These are phyloP conservation scores for Sporobolomyces roseus DNA, from an alignment of 768 basidiomycete species.

Conservation along the genomic window DNA sequence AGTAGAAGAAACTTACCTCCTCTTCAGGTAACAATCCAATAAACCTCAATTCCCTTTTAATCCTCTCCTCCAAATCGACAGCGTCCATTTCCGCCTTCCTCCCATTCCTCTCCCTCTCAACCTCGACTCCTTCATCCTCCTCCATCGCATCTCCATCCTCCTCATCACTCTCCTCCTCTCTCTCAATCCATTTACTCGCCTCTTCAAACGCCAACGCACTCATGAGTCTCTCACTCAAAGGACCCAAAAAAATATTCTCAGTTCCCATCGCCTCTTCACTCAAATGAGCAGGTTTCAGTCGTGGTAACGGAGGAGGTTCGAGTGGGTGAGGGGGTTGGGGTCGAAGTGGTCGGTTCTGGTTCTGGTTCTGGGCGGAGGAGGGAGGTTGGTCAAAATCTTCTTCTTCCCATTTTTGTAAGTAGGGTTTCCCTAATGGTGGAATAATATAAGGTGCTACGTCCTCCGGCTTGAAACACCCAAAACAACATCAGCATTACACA, in stretches of 20 bases:
- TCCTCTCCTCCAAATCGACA: conserved; percentile 50
- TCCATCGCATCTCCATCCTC: neutral
- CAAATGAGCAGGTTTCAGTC: conserved; percentile 62
- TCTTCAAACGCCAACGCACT: conserved; percentile 43
- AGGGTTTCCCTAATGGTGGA: conserved; percentile 82
- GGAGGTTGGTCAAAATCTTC: conserved; percentile 57
- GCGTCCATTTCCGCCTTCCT: conserved; percentile 47
- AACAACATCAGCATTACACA: neutral
- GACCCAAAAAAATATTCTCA: conserved; percentile 38
- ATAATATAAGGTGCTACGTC: conserved; percentile 81
- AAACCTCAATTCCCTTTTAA: conserved; percentile 51
- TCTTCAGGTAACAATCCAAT: conserved; percentile 51
- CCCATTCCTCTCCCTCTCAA: neutral
- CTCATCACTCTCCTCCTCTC: neutral
- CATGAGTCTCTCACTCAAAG: conserved; percentile 40
- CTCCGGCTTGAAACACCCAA: conserved; percentile 53
- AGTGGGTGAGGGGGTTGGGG: conserved; percentile 10
- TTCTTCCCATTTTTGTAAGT: conserved; percentile 88
- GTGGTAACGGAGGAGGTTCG: conserved; percentile 22
- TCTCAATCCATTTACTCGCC: neutral
- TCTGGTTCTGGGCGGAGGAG: neutral
- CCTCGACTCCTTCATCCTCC: neutral
- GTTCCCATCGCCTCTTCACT: conserved; percentile 58
- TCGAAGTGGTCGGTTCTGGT: neutral
- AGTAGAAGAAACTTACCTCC: conserved; percentile 40